Evolutionary conservation across 2,329 filamentous ascomycete species (phyloP), one percentile per base, ranked within the genome.

Genomic region (Apiospora saccharicola): DNA sequence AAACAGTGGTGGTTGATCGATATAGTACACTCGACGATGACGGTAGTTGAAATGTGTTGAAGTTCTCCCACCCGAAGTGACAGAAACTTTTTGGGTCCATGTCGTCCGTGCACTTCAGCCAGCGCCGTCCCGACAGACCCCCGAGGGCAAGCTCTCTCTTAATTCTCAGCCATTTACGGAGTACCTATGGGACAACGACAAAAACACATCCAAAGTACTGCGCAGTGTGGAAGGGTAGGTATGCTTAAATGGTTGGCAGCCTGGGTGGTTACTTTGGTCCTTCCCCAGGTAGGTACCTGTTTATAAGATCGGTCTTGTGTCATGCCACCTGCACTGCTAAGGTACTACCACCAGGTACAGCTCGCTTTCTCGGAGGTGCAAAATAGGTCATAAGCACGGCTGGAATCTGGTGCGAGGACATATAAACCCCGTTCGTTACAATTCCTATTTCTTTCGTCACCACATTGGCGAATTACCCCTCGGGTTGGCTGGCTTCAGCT

Each of bases 21-120:
- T 37, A 41, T 61, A 61, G 6, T 61, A 61, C 19, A 61, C 30
- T 37, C 10, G 14, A 68, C 37, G 70, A 64, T 37, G 47, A 26
- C 26, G 64, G 37, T 43, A 47, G 43, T 68, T 43, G 41, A 68
- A 41, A 44, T 68, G 67, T 68, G 67, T 26, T 68, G 67, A 68
- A 26, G 67, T 41, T 19, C 67, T 67, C 37, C n/a, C 30, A n/a
- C 12, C 53, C 30, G 37, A 37, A 22, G 53, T n/a, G 53, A 34
- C 30, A 61, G 53, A 61, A 61, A 61, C 53, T 61, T 61, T 61
- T 61, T 41, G 16, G 30, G 30, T 10, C 30, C 7, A 22, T 37
- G 30, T 37, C n/a, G 53, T 61, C 53, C 30, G 53, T 61, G 53
- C 53, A 22, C 53, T 37, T 41, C 19, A 13, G 22, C 53, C 53